phyloP scores from a whole-genome alignment of 495 filamentous ascomycete species.

The Mycothermus thermophilus region DNA sequence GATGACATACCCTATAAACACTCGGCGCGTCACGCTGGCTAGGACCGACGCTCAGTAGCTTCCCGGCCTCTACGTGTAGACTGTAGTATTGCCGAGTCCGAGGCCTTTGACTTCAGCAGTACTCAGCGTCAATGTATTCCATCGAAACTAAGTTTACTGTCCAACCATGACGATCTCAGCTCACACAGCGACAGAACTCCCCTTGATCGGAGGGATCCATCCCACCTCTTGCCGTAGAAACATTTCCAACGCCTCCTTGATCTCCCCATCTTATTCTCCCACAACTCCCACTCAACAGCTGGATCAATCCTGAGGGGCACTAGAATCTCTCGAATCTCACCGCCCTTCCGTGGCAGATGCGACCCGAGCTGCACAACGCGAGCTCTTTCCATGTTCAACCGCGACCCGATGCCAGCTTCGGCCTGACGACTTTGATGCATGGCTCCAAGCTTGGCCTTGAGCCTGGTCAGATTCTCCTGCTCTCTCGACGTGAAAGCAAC shows the following conservation, averaged over 20 bases:
- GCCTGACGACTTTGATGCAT: too few species aligned
- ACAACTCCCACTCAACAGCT: background rate
- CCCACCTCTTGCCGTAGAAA: constrained; percentile 14
- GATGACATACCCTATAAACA: too few species aligned
- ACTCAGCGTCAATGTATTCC: too few species aligned
- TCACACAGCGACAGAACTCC: too few species aligned
- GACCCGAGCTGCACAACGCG: constrained; percentile 16
- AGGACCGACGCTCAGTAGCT: too few species aligned
- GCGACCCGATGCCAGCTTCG: background rate
- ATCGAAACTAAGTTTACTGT: too few species aligned
- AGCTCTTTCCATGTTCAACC: constrained; percentile 8
- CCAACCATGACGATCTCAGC: too few species aligned
- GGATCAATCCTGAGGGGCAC: background rate
- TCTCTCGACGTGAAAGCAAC: constrained; percentile 15
- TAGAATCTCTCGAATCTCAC: constrained; percentile 1
- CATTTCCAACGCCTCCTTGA: constrained; percentile 12
- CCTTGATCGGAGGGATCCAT: constrained; percentile 18
- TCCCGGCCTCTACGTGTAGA: too few species aligned
- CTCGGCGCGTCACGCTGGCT: too few species aligned
- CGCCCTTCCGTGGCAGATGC: constrained; percentile 2
- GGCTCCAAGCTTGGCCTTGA: too few species aligned
- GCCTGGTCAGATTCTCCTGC: constrained; percentile 14
- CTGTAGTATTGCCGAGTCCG: too few species aligned
- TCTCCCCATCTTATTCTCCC: constrained; percentile 12
- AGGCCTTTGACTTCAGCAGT: too few species aligned